phyloP scores from a whole-genome alignment of 345 rosid genomes.

The Moricandia moricandioides region DNA sequence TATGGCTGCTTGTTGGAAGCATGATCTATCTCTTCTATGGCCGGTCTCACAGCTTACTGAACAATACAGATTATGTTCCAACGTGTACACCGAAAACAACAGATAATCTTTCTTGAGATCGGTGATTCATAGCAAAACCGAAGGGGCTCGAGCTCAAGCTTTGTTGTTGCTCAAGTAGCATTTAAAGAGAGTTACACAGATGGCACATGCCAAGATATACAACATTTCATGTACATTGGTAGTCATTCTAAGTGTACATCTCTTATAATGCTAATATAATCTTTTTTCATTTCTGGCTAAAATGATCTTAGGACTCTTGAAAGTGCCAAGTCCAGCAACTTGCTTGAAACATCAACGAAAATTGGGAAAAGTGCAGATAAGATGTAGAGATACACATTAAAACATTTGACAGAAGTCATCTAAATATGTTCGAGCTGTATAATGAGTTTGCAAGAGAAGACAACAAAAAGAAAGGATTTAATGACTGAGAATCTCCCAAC shows the following conservation, averaged over 20 bases:
- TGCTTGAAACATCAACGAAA: neutral
- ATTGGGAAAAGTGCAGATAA: neutral
- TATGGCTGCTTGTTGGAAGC: conserved; percentile 60
- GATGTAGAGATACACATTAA: neutral
- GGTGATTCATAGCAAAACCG: neutral
- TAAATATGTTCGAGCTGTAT: neutral
- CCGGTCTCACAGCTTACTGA: conserved; percentile 54
- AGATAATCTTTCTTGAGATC: conserved; percentile 31
- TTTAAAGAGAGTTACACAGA: conserved; percentile 7
- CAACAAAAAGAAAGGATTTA: neutral
- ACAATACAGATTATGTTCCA: conserved; percentile 39
- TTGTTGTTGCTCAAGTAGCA: conserved; percentile 21
- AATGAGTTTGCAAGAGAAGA: conserved; percentile 19
- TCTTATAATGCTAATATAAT: neutral
- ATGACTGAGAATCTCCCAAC: conserved; percentile 23
- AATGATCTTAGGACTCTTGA: neutral
- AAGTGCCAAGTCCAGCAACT: neutral
- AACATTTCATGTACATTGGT: conserved; percentile 24
- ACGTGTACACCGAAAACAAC: conserved; percentile 43
- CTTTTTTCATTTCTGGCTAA: neutral
- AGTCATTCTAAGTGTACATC: conserved; percentile 12
- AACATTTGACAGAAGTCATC: neutral
- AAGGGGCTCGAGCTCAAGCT: conserved; percentile 20
- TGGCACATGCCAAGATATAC: conserved; percentile 18
- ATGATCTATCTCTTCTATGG: conserved; percentile 54